Conservation (phyloP, 1,139 yeast genomes). For the Sugiyamaella castrensis region DNA sequence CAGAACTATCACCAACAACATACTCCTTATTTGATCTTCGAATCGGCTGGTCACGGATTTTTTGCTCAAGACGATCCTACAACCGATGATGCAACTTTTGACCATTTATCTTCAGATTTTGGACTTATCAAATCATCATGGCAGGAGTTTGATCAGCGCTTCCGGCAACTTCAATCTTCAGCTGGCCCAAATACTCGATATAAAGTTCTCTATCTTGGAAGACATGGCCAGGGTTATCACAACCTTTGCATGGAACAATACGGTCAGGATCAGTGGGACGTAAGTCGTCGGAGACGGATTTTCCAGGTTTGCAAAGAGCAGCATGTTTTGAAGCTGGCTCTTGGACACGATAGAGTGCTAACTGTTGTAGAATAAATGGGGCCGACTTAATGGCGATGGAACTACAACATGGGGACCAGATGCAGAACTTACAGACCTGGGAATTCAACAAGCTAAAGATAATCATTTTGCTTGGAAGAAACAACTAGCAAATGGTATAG, state of each 20-base stretch:
- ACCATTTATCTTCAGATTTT: constrained; percentile 30
- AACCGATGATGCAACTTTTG: constrained; percentile 49
- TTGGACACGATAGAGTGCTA: too few species aligned
- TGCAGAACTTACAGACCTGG: constrained; percentile 59
- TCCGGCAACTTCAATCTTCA: constrained; percentile 41
- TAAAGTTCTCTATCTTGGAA: constrained; percentile 58
- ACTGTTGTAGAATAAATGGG: constrained; percentile 16
- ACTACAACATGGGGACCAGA: constrained; percentile 67
- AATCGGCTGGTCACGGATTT: constrained; percentile 37
- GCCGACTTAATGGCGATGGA: constrained; percentile 43
- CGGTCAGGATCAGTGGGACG: constrained; percentile 54
- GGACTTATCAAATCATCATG: constrained; percentile 40
- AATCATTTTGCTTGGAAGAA: constrained; percentile 45
- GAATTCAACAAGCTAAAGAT: constrained; percentile 50
- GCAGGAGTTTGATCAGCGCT: constrained; percentile 40
- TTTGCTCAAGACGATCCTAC: constrained; percentile 47
- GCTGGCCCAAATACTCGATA: constrained; percentile 43
- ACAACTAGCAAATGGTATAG: constrained; percentile 48
- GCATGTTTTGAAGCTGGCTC: background rate
- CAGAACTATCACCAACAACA: background rate
- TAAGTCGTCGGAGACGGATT: too few species aligned
- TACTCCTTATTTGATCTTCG: background rate
- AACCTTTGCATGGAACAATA: constrained; percentile 57
- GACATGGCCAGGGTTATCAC: constrained; percentile 80
- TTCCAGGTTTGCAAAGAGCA: background rate